Base-by-base conservation (phyloP, 805 yeast species). In the Nakazawaea anatomiae region DNA sequence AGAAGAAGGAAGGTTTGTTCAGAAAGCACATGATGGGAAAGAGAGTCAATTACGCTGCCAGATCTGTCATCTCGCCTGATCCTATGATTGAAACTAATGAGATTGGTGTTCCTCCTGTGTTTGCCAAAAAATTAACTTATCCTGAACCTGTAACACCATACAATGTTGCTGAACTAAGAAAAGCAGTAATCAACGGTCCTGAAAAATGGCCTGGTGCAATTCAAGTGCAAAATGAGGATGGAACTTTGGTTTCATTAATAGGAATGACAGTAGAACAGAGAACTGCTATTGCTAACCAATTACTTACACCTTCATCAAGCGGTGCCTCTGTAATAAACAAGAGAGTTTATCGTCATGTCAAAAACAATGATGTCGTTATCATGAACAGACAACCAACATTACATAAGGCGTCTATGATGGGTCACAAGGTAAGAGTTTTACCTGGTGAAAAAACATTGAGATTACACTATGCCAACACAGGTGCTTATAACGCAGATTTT, bases 21-120 rank as follows among this genome's bases (percentile, higher is more conserved):
- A 83, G 99, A 75, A 94, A 92, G 67, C 96, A 94, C 65, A 94
- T 94, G 99, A 94, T 94, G 99, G 99, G 99, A 67, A 94, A 94
- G 77, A 90, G 99, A 76, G 99, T 94, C 54, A 95, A 94, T 68
- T 92, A 89, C 64, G 97, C 98, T 49, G 99, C 99, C 47, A 89
- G 99, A 72, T 92, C 99, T 8, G 99, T 94, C 61, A 94, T 94
- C 71, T 91, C 98, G 6, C 98, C 98, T 5, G 99, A 94, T 72
- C 99, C 99, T 52, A 94, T 87, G 74, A 78, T 94, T 60, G 99
- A 94, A 73, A 95, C 99, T 11, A 89, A 91, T 66, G 97, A 94
- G 71, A 92, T 94, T 65, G 99, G 99, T 72, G 92, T 94, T 51
- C 99, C 99, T 34, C 99, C 99, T 0, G 99, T 95, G 12, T 94